Base-by-base conservation (phyloP, 805 yeast genomes). In the Starmerella gropengiesseri region DNA sequence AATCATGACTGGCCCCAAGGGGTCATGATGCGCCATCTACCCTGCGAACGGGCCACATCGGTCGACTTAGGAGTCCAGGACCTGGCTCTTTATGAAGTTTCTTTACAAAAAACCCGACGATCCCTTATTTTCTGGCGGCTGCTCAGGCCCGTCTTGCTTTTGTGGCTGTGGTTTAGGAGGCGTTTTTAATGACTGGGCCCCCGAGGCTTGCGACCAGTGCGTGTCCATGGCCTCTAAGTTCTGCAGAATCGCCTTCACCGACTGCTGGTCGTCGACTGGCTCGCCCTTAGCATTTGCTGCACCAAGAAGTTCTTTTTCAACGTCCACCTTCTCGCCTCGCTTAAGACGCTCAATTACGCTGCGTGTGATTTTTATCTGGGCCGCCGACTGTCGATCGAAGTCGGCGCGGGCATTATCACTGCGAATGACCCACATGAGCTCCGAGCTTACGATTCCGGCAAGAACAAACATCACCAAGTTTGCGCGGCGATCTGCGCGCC, bases 341-440 rank as follows among this genome's bases (percentile, higher is more conserved):
- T 56, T 48, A 4, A 68, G 58, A 29, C 69, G 60, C 14, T 50
- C 55, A 3, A 70, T 63, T n/a, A 73, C 49, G 20, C 59, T 62
- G 14, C 63, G 56, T 20, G 71, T 54, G 13, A 66, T 61, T 16
- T 54, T 48, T 9, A 65, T 56, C 52, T 68, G 70, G 26, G 68
- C 48, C 2, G 48, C 33, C 47, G 67, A 62, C 12, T 67, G 55
- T 30, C 63, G 55, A 19, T 64, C 67, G 51, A 71, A 49, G 18
- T 65, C 70, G 6, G 64, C 64, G 22, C 58, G 55, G 12, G 60
- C 60, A 29, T 67, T 63, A 40, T 69, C 65, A 23, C 63, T 58
- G 29, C 66, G 64, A 41, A 68, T 67, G 17, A 72, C 65, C 52
- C 69, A 66, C 47, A 69, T 64, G 7, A 73, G 59, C 51, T 70